A percentile compares a stretch with the other conserved stretches of the same genome.
These are phyloP conservation scores for Hemileia vastatrix DNA, from an alignment of 1,284 basidiomycete genomes.

Conservation along the genomic window DNA sequence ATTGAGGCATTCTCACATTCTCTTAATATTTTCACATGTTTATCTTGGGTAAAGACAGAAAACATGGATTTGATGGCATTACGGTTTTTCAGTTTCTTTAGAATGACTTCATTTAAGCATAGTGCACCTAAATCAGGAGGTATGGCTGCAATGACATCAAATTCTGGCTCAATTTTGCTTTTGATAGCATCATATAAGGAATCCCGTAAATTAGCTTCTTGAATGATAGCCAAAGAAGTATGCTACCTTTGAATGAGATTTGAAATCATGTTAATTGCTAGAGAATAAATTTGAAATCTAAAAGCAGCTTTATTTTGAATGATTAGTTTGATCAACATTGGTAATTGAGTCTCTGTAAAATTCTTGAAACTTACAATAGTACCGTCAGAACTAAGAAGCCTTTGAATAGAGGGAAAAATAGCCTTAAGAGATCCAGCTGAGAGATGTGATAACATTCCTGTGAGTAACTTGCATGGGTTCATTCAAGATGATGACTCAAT, in stretches of 20 bases:
- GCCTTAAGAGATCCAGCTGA: slow-evolving; percentile 62
- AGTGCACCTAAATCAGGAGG: slow-evolving; percentile 94
- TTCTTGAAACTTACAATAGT: slow-evolving; percentile 89
- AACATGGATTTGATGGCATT: slow-evolving; percentile 70
- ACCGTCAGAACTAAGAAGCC: slow-evolving; percentile 92
- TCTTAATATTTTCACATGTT: slow-evolving; percentile 71
- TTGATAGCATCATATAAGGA: slow-evolving; percentile 79
- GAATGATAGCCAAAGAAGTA: slow-evolving; percentile 80
- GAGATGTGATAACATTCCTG: slow-evolving; percentile 12
- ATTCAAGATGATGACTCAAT: slow-evolving; percentile 8
- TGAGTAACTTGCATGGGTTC: slow-evolving; percentile 8
- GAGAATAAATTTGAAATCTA: slow-evolving; percentile 73
- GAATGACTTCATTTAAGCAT: slow-evolving; percentile 82
- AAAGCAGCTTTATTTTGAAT: slow-evolving; percentile 72
- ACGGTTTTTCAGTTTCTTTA: slow-evolving; percentile 66
- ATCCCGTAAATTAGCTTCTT: slow-evolving; percentile 83
- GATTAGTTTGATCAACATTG: slow-evolving; percentile 77
- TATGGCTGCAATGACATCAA: slow-evolving; percentile 83
- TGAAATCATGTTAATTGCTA: slow-evolving; percentile 92
- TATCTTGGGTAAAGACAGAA: slow-evolving; percentile 71
- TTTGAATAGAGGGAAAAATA: slow-evolving; percentile 81
- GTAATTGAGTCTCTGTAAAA: slow-evolving; percentile 79
- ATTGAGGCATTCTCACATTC: slow-evolving; percentile 87
- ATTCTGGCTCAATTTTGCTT: slow-evolving; percentile 69
- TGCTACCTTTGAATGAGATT: slow-evolving; percentile 99